These are phyloP conservation scores for Candida tetrigidarum DNA, from an alignment of 1,139 yeast species.

Conservation along the genomic window DNA sequence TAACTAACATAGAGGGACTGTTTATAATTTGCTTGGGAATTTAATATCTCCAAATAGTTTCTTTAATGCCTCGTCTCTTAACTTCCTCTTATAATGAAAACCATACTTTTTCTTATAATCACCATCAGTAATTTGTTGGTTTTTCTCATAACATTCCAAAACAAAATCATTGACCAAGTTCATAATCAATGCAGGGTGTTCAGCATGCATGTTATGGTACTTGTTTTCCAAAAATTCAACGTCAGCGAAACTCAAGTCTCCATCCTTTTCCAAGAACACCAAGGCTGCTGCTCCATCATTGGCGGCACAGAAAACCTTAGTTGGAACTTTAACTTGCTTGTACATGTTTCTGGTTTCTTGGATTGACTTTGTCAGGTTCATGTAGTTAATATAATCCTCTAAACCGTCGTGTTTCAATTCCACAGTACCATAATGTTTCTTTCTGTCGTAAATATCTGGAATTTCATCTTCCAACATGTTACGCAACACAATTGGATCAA, in stretches of 20 bases:
- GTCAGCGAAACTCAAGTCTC: slow-evolving; percentile 10
- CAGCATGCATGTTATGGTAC: slow-evolving; percentile 56
- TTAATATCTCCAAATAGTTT: slow-evolving; percentile 11
- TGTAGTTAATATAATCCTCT: slow-evolving; percentile 17
- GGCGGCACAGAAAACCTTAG: slow-evolving; percentile 51
- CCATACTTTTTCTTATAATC: slow-evolving; percentile 15
- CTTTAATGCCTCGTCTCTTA: slow-evolving; percentile 12
- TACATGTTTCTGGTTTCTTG: slow-evolving; percentile 32
- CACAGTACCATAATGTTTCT: slow-evolving; percentile 37
- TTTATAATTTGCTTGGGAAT: slow-evolving; percentile 14
- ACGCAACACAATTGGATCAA: slow-evolving; percentile 50
- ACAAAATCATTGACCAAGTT: slow-evolving; percentile 15
- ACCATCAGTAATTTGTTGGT: slow-evolving; percentile 12
- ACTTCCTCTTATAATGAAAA: slow-evolving; percentile 13
- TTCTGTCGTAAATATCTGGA: slow-evolving; percentile 33
- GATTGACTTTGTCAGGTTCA: slow-evolving; percentile 36
- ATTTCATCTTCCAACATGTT: slow-evolving; percentile 47
- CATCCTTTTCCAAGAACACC: slow-evolving; percentile 4
- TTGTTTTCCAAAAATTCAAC: slow-evolving; percentile 40
- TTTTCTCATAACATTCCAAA: slow-evolving; percentile 8
- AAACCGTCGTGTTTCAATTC: slow-evolving; percentile 18
- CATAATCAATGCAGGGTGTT: slow-evolving; percentile 50
- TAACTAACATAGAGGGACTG: neutral
- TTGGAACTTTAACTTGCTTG: slow-evolving; percentile 41
- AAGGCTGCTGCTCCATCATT: slow-evolving; percentile 29